Evolutionary conservation across 768 basidiomycete species (phyloP).

Genomic region (Mycena epipterygia): DNA sequence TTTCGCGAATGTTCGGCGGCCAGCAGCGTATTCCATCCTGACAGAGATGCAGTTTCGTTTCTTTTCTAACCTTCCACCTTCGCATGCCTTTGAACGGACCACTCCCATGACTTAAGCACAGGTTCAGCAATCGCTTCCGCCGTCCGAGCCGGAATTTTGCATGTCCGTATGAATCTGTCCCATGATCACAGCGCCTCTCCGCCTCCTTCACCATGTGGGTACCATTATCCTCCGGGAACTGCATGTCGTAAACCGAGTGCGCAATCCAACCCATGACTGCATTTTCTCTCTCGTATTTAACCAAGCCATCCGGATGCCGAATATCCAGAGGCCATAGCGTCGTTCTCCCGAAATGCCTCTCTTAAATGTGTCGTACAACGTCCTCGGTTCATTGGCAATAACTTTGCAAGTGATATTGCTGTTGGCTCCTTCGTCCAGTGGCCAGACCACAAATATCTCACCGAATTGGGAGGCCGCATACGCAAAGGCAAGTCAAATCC

Average conservation of each 20-base stretch:
- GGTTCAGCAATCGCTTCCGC: neutral
- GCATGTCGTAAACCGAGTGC: too few relatives aligned
- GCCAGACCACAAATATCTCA: conserved; percentile 28
- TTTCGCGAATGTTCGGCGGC: too few relatives aligned
- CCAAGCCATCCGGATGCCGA: neutral
- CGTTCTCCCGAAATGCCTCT: neutral
- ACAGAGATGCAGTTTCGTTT: too few relatives aligned
- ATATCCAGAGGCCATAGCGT: neutral
- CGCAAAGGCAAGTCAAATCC: conserved; percentile 42
- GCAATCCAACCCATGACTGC: too few relatives aligned
- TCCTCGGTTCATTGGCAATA: neutral
- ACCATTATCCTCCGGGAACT: neutral
- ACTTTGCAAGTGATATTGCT: neutral
- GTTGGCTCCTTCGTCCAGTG: neutral
- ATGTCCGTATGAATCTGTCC: neutral
- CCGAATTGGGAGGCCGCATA: conserved; percentile 52
- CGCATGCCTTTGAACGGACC: neutral
- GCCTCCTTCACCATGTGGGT: neutral
- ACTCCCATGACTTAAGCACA: conserved; percentile 23
- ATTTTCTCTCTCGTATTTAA: neutral
- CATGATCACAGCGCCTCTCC: neutral
- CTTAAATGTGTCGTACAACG: neutral
- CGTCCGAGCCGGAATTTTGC: neutral
- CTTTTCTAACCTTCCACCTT: too few relatives aligned
- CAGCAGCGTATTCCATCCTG: too few relatives aligned